Conservation (phyloP, 257 asterid species). For the Primulina tabacum region DNA sequence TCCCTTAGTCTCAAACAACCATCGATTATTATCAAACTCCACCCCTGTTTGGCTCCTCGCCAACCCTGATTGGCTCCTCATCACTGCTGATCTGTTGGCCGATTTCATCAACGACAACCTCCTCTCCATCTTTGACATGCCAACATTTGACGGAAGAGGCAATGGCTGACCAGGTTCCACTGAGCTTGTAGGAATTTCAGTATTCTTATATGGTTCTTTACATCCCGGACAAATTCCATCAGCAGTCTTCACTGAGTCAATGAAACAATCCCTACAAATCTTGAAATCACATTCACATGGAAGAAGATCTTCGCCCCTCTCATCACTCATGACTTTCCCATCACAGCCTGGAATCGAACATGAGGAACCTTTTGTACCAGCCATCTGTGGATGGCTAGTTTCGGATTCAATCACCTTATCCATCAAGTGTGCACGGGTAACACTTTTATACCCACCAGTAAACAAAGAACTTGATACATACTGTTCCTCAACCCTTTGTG, state of each 20-base stretch:
- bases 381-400: constrained; percentile 45
- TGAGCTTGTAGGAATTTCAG: constrained; percentile 41
- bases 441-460: constrained; percentile 81
- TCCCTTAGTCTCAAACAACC: constrained; percentile 64
- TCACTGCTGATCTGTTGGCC: background rate
- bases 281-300: constrained; percentile 62
- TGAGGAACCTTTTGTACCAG: constrained; percentile 36
- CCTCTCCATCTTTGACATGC: constrained; percentile 45
- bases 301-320: constrained; percentile 35
- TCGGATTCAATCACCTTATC: constrained; percentile 93
- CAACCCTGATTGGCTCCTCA: constrained; percentile 32
- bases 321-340: constrained; percentile 46
- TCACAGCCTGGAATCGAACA: constrained; percentile 49
- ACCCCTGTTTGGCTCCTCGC: constrained; percentile 53
- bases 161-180: constrained; percentile 32
- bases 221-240: constrained; percentile 54
- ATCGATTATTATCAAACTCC: constrained; percentile 62
- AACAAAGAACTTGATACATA: constrained; percentile 82
- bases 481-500: constrained; percentile 88
- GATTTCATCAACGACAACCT: constrained; percentile 52
- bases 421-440: constrained; percentile 91
- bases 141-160: constrained; percentile 37
- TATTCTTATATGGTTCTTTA: constrained; percentile 47
- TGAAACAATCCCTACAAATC: constrained; percentile 52
- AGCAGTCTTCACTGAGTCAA: constrained; percentile 48